Percentiles rank a stretch among this genome's conserved stretches.
Conservation (phyloP, 441 rosid species). For the Syzygium malaccense region DNA sequence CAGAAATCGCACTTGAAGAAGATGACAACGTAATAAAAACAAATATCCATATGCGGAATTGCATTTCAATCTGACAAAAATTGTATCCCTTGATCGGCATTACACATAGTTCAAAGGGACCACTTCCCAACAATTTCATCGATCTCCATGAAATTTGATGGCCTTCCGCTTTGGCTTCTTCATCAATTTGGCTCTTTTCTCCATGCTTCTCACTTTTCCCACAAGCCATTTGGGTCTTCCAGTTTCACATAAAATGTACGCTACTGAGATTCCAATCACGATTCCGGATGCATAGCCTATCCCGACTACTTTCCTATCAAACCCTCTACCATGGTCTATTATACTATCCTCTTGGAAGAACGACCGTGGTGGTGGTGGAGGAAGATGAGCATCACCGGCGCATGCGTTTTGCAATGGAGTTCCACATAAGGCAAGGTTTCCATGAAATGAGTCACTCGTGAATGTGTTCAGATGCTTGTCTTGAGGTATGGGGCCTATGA, state of each 20-base stretch:
- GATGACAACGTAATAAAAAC: background rate
- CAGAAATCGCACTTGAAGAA: rapidly evolving
- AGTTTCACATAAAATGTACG: background rate
- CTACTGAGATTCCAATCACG: background rate
- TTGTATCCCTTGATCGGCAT: too few species aligned
- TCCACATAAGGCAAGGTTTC: background rate
- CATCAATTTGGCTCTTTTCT: background rate
- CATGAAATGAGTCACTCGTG: rapidly evolving
- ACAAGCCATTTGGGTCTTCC: background rate
- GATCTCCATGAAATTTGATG: background rate
- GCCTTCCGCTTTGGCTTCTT: background rate
- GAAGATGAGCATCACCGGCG: background rate
- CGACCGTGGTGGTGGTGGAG: rapidly evolving
- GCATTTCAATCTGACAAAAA: background rate
- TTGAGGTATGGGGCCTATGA: background rate
- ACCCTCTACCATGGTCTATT: background rate
- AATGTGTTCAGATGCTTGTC: background rate
- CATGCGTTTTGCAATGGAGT: background rate
- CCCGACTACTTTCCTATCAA: background rate
- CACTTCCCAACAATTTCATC: background rate
- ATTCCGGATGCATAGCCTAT: background rate
- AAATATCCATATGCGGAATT: rapidly evolving
- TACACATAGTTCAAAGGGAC: background rate
- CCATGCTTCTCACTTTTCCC: background rate
- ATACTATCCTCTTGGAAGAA: background rate